These are phyloP conservation scores for Candida tallmaniae DNA, from an alignment of 805 yeast genomes.

Conservation along the genomic window DNA sequence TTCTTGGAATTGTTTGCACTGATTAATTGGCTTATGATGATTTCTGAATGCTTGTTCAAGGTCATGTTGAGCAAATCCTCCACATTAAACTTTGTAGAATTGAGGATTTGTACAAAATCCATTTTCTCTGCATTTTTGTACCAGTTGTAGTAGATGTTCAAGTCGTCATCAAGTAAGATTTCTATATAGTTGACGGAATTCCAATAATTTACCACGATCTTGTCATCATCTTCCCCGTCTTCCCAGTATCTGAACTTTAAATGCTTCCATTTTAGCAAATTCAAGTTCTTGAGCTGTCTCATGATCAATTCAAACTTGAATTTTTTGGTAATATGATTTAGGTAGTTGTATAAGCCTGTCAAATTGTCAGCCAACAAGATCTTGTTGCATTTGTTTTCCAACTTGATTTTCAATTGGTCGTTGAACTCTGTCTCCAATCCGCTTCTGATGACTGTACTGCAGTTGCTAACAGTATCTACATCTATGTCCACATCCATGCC, in stretches of 20 bases:
- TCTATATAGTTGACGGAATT: slow-evolving; percentile 50
- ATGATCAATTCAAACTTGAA: slow-evolving; percentile 55
- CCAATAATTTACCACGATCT: slow-evolving; percentile 65
- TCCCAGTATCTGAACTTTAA: slow-evolving; percentile 55
- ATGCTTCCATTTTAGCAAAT: slow-evolving; percentile 50
- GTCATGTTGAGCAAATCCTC: slow-evolving; percentile 32
- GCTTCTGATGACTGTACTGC: slow-evolving; percentile 1
- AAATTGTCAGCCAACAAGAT: slow-evolving; percentile 45
- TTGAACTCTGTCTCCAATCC: slow-evolving; percentile 29
- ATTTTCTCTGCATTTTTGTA: slow-evolving; percentile 49
- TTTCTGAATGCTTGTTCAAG: slow-evolving; percentile 36
- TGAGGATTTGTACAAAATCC: slow-evolving; percentile 13
- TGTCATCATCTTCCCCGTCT: slow-evolving; percentile 38
- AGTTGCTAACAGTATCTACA: background rate
- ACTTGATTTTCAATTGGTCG: slow-evolving; percentile 25
- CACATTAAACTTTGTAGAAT: slow-evolving; percentile 27
- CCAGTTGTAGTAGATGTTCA: slow-evolving; percentile 57
- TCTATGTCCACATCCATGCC: slow-evolving; percentile 10
- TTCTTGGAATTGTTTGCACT: background rate
- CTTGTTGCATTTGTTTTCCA: slow-evolving; percentile 56
- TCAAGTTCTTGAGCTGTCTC: slow-evolving; percentile 43
- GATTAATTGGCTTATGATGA: slow-evolving; percentile 19
- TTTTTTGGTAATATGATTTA: slow-evolving; percentile 58
- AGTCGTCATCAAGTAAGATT: slow-evolving; percentile 49
- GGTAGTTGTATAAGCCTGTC: slow-evolving; percentile 48